Percentiles rank a stretch among this genome's conserved stretches.
Evolutionary conservation across 2,329 filamentous ascomycete species (phyloP).

Genomic region (Fusarium incarnatum): DNA sequence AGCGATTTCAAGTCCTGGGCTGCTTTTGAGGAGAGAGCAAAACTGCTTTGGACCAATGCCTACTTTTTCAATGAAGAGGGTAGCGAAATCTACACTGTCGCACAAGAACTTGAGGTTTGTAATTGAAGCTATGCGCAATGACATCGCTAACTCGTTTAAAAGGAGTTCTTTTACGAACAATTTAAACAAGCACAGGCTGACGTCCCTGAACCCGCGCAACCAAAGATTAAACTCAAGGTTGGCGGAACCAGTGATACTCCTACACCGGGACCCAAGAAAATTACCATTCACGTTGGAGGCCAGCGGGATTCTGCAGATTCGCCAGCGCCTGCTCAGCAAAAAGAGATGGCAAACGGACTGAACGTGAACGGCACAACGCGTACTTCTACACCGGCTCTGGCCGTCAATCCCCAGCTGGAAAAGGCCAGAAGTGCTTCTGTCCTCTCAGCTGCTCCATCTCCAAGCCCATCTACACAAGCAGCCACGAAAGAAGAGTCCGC

Average conservation of each 20-base stretch:
- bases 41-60: slow-evolving; percentile 87
- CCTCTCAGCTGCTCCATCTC: slow-evolving; percentile 54
- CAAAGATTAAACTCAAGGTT: slow-evolving; percentile 85
- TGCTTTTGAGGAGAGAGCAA: slow-evolving; percentile 81
- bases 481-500: slow-evolving; percentile 53
- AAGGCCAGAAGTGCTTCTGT: slow-evolving; percentile 56
- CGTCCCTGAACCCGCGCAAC: slow-evolving; percentile 77
- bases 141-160: slow-evolving; percentile 27
- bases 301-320: slow-evolving; percentile 66
- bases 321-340: slow-evolving; percentile 53
- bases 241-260: slow-evolving; percentile 58
- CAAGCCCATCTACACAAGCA: slow-evolving; percentile 57
- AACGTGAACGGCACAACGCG: slow-evolving; percentile 38
- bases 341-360: slow-evolving; percentile 39
- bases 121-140: background rate
- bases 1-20: slow-evolving; percentile 85
- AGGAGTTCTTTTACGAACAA: slow-evolving; percentile 76
- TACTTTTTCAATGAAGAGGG: slow-evolving; percentile 92
- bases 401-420: slow-evolving; percentile 47
- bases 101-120: slow-evolving; percentile 80
- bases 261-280: slow-evolving; percentile 66
- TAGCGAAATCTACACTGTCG: slow-evolving; percentile 83
- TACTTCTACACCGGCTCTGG: slow-evolving; percentile 37
- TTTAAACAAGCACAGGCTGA: slow-evolving; percentile 77
- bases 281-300: slow-evolving; percentile 77